Base-by-base conservation (phyloP, 176 grass and related monocot species). In the Leersia perrieri region DNA sequence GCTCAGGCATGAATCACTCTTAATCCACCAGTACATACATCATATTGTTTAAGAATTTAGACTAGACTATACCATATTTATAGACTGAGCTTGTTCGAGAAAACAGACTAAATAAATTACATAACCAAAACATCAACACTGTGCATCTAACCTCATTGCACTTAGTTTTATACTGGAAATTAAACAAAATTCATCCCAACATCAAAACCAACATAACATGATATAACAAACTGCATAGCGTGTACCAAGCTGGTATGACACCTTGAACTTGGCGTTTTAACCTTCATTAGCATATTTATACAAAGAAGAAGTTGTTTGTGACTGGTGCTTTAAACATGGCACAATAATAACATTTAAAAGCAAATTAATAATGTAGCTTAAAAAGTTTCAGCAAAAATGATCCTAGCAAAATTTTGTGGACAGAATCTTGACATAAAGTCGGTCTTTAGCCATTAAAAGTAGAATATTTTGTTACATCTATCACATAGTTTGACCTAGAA, bases 401-500 rank as follows among this genome's bases (percentile, higher is more conserved):
- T 10, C 29, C 23, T 15, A 62, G 12, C 61, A 67, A 36, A 73
- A 66, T 12, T 31, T 18, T 8, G 7, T 5, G 1, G 55, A 68
- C 8, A 67, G 33, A 23, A 41, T 31, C 20, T 49, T 28, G 22
- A 16, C 0, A 66, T 62, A 66, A 60, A 29, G 32, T 22, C 14
- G 55, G 72, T 44, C 29, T 23, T 74, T 44, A 69, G 72, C 35
- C 34, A 28, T 74, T 63, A 63, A 16, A 84, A 45, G 33, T 77
- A 39, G 15, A 83, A 64, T 22, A 58, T 28, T 66, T 80, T 53
- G 30, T 1, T 47, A 60, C 23, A 30, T 76, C 14, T 31, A 60
- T 85, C 70, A 30, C 26, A 89, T 28, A 86, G 4, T 32, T 40
- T 45, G 45, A 41, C 62, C 22, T 85, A 69, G 33, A 66, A 74